These are phyloP conservation scores for Persicaria maculosa DNA, from an alignment of 148 eudicot species.

Conservation along the genomic window DNA sequence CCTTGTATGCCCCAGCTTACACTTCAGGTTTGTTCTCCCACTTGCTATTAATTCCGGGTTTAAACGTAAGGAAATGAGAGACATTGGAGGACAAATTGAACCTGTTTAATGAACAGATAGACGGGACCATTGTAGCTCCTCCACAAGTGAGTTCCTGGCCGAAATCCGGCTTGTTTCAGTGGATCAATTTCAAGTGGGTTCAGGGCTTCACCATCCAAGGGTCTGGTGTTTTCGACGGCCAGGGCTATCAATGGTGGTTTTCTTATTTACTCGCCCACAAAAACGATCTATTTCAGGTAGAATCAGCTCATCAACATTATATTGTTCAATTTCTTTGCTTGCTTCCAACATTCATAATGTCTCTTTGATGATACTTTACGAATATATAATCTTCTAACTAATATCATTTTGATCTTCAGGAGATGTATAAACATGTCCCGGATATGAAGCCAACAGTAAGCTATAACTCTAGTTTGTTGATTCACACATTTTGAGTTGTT, in stretches of 20 bases:
- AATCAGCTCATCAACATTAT: too few relatives aligned
- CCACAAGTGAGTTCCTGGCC: slow-evolving; percentile 51
- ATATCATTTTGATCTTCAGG: slow-evolving; percentile 19
- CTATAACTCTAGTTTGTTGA: not conserved
- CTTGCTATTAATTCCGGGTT: not conserved
- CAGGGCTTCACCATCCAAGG: slow-evolving; percentile 78
- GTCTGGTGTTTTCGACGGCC: slow-evolving; percentile 59
- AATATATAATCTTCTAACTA: not conserved
- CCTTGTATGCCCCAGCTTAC: slow-evolving; percentile 69
- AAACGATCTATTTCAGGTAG: not conserved
- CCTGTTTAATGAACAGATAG: slow-evolving; percentile 35
- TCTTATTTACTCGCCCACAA: not conserved
- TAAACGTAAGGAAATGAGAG: not conserved
- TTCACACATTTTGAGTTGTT: not conserved
- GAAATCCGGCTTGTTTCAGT: slow-evolving; percentile 63
- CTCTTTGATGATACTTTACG: not conserved
- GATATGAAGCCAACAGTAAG: slow-evolving; percentile 71
- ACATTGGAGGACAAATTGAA: not conserved
- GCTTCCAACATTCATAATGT: too few relatives aligned
- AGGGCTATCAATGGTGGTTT: slow-evolving; percentile 71
- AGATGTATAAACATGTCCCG: slow-evolving; percentile 25
- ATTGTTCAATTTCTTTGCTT: too few relatives aligned
- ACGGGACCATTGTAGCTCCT: slow-evolving; percentile 63
- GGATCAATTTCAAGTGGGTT: slow-evolving; percentile 81
- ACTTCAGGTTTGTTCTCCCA: slow-evolving; percentile 41